phyloP scores from a whole-genome alignment of 225 moss, liverwort and hornwort genomes.

The Marchantia polymorpha region DNA sequence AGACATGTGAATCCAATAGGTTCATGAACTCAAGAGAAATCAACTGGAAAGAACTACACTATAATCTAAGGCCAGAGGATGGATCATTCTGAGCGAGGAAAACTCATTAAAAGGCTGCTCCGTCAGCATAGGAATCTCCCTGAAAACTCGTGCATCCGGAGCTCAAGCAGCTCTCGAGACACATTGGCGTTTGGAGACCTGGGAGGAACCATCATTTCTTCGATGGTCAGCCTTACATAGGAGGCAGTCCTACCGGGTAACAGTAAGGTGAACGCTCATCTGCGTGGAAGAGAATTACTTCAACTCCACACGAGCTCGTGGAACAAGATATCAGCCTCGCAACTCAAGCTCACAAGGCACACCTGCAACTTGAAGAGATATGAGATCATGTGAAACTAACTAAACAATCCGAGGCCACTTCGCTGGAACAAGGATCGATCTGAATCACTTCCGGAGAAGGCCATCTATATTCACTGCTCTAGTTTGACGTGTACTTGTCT shows the following conservation, averaged over 20 bases:
- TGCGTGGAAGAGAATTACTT: neutral
- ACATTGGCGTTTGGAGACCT: neutral
- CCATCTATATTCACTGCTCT: too few relatives aligned
- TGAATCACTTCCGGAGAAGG: too few relatives aligned
- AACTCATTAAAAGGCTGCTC: neutral
- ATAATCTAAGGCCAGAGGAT: neutral
- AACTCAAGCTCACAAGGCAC: slow-evolving; percentile 6
- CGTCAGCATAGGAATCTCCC: neutral
- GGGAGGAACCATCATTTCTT: neutral
- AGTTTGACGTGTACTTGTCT: too few relatives aligned
- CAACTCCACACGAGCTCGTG: neutral
- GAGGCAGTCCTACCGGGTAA: neutral
- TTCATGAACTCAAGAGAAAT: neutral
- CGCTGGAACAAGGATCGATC: too few relatives aligned
- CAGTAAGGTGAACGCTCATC: neutral
- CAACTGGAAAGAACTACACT: slow-evolving; percentile 7
- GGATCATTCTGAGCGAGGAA: neutral
- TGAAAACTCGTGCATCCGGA: neutral
- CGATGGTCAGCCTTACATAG: neutral
- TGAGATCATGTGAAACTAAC: neutral
- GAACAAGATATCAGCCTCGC: neutral
- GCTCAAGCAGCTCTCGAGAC: neutral
- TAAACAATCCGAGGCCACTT: neutral
- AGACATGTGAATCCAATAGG: slow-evolving; percentile 9
- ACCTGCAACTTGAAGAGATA: neutral